A percentile compares a stretch with the other conserved stretches of the same genome.
Conservation (phyloP, 352 stramenopile species). For the Pythium diclinum region DNA sequence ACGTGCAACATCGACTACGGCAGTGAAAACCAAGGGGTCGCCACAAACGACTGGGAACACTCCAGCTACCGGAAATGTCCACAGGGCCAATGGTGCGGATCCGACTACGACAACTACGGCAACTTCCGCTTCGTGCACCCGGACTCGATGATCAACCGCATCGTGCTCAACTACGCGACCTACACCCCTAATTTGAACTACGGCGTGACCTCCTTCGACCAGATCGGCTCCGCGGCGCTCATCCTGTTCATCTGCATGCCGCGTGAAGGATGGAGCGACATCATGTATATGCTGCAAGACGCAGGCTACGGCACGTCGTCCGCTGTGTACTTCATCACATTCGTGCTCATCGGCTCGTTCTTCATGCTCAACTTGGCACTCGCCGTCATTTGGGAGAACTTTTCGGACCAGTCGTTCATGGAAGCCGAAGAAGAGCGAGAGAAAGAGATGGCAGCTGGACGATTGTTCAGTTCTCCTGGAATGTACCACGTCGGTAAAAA, state of each 20-base stretch:
- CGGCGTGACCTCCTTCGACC: constrained; percentile 87
- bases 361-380: constrained; percentile 91
- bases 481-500: background rate
- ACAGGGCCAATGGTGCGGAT: constrained; percentile 43
- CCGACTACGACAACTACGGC: constrained; percentile 55
- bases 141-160: constrained; percentile 31
- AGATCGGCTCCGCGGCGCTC: constrained; percentile 70
- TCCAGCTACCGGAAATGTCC: constrained; percentile 34
- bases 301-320: constrained; percentile 42
- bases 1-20: constrained; percentile 51
- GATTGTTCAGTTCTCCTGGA: background rate
- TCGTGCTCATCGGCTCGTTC: constrained; percentile 88
- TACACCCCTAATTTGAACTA: constrained; percentile 84
- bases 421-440: constrained; percentile 52
- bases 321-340: constrained; percentile 83
- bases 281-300: constrained; percentile 44
- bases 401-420: constrained; percentile 54
- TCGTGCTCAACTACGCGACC: constrained; percentile 36
- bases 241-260: constrained; percentile 90
- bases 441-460: constrained; percentile 11
- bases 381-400: constrained; percentile 88
- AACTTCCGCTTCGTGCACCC: constrained; percentile 66
- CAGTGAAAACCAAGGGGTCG: background rate
- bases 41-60: background rate
- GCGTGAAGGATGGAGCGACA: constrained; percentile 82